Conservation (phyloP, 352 stramenopile species). For the Globisporangium recalcitrans region DNA sequence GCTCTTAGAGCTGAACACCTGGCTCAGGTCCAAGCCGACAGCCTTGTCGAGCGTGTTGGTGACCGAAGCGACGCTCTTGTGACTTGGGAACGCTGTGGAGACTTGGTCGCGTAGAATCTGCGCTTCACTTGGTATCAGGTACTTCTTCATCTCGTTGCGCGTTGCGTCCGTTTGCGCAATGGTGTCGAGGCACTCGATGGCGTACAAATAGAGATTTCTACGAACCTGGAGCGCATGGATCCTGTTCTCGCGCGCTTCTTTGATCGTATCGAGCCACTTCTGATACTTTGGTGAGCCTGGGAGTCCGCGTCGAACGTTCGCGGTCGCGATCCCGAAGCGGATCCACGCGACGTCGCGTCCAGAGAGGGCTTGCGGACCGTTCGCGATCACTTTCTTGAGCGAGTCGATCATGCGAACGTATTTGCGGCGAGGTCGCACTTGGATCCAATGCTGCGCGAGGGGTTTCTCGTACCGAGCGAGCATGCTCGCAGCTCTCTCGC, state of each 20-base stretch:
- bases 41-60: background rate
- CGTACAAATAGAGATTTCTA: background rate
- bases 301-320: conserved; percentile 14
- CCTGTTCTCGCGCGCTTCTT: background rate
- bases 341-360: conserved; percentile 13
- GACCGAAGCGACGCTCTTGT: background rate
- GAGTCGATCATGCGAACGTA: conserved; percentile 1
- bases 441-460: background rate
- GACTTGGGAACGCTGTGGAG: background rate
- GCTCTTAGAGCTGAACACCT: conserved; percentile 4
- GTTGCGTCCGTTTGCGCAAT: background rate
- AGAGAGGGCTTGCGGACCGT: conserved; percentile 7
- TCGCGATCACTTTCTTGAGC: background rate
- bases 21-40: background rate
- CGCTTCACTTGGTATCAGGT: background rate
- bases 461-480: background rate
- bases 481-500: background rate
- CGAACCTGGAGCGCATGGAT: background rate
- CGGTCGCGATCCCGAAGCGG: conserved; percentile 7
- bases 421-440: background rate
- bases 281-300: conserved; percentile 3
- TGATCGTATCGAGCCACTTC: background rate
- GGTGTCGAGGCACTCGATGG: background rate
- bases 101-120: background rate
- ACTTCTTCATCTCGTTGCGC: conserved; percentile 2